phyloP scores from a whole-genome alignment of 2,329 filamentous ascomycete genomes.

The Sporothrix protearum region DNA sequence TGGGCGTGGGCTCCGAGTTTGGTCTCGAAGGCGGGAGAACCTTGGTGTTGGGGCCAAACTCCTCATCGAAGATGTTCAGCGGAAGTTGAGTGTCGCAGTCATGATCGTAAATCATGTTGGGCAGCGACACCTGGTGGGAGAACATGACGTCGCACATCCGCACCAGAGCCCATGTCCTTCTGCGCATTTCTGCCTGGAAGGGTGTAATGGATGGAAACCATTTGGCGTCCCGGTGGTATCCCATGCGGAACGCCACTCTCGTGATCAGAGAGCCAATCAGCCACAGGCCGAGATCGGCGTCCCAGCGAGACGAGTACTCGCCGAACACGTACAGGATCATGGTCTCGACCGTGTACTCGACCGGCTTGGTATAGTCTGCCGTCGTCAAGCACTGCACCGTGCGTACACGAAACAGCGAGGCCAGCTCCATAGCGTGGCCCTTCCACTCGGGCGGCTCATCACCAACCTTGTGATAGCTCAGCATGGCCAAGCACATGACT shows the following conservation, averaged over 20 bases:
- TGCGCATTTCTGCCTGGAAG: constrained; percentile 73
- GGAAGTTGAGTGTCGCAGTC: constrained; percentile 74
- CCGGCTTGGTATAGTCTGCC: constrained; percentile 72
- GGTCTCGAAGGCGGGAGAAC: constrained; percentile 65
- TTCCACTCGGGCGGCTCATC: constrained; percentile 77
- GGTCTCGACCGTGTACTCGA: constrained; percentile 73
- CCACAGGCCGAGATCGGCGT: constrained; percentile 67
- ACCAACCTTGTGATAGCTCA: constrained; percentile 74
- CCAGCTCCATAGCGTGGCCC: constrained; percentile 59
- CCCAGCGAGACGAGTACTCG: constrained; percentile 69
- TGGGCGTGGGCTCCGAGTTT: constrained; percentile 66
- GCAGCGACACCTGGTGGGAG: constrained; percentile 67
- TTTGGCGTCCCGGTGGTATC: constrained; percentile 73
- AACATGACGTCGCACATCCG: constrained; percentile 72
- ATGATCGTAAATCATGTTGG: constrained; percentile 66
- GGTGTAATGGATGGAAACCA: constrained; percentile 69
- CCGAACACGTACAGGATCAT: constrained; percentile 72
- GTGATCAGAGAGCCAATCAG: constrained; percentile 54
- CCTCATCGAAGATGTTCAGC: constrained; percentile 76
- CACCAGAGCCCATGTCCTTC: constrained; percentile 66
- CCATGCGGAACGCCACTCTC: constrained; percentile 63
- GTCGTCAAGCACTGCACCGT: constrained; percentile 75
- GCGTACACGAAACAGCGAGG: constrained; percentile 62
- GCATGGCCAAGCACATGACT: constrained; percentile 71
- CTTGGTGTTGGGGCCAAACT: constrained; percentile 67